These are phyloP conservation scores for Penicillium brasilianum DNA, from an alignment of 2,329 filamentous ascomycete genomes.

Conservation along the genomic window DNA sequence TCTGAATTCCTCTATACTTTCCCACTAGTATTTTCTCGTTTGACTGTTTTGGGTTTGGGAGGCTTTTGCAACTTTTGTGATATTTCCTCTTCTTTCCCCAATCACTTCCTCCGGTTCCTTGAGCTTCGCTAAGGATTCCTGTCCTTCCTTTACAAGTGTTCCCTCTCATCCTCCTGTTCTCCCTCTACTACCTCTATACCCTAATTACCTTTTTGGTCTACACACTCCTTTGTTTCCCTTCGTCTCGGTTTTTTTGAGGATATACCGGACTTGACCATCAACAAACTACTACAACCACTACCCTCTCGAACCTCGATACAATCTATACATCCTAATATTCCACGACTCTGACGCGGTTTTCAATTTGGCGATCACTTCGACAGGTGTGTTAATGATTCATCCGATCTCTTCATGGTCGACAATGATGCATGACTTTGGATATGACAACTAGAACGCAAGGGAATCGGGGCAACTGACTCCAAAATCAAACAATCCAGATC, in stretches of 20 bases:
- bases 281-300: neutral
- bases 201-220: slow-evolving; percentile 35
- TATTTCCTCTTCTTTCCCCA: slow-evolving; percentile 37
- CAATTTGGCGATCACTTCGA: slow-evolving; percentile 6
- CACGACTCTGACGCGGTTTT: neutral
- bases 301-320: neutral
- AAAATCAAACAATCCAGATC: neutral
- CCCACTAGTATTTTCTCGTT: slow-evolving; percentile 34
- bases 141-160: slow-evolving; percentile 39
- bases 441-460: too few species aligned
- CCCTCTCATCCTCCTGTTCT: slow-evolving; percentile 10
- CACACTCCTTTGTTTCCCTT: slow-evolving; percentile 35
- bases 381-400: slow-evolving; percentile 15
- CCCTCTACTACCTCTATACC: slow-evolving; percentile 33
- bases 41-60: slow-evolving; percentile 39
- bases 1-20: slow-evolving; percentile 31
- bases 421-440: neutral
- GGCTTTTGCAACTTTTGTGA: slow-evolving; percentile 20
- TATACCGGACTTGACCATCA: neutral
- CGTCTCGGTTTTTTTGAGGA: neutral
- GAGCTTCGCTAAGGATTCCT: slow-evolving; percentile 36
- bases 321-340: neutral
- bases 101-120: slow-evolving; percentile 34
- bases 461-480: neutral
- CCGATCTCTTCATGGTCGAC: neutral